Percentiles rank a stretch among this genome's conserved stretches.
phyloP scores from a whole-genome alignment of 768 basidiomycete species.

The Tulasnella sp. region DNA sequence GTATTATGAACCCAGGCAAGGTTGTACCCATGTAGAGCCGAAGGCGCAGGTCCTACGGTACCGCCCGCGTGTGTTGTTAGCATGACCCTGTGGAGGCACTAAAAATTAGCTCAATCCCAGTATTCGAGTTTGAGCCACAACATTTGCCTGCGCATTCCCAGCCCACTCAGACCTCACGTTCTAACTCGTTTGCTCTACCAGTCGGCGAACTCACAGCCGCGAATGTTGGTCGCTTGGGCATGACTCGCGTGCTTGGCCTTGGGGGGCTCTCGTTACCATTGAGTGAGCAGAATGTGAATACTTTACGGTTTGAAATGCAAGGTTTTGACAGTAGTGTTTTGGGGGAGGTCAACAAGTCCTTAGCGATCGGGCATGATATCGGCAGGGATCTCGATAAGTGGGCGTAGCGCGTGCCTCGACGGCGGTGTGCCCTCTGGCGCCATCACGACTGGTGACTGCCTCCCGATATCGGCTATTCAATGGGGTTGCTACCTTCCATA shows the following conservation, averaged over 20 bases:
- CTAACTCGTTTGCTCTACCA: background rate
- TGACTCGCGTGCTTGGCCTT: background rate
- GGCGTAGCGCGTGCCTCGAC: background rate
- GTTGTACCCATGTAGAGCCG: constrained; percentile 43
- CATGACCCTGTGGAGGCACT: background rate
- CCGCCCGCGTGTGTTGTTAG: background rate
- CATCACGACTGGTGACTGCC: background rate
- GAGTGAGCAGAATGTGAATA: background rate
- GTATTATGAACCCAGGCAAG: constrained; percentile 92
- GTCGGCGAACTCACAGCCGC: background rate
- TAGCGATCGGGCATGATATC: constrained; percentile 1
- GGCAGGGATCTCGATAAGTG: background rate
- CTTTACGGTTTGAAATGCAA: background rate
- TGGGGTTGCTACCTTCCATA: background rate
- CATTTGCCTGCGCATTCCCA: background rate
- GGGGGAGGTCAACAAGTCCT: background rate
- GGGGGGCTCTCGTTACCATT: background rate
- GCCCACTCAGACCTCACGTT: background rate
- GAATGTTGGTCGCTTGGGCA: background rate
- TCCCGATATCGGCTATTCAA: constrained; percentile 7
- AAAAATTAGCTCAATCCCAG: background rate
- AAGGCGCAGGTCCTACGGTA: background rate
- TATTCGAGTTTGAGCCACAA: too few relatives aligned
- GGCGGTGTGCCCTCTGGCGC: background rate
- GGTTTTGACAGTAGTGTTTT: background rate